These are phyloP conservation scores for Berberis thunbergii DNA, from an alignment of 164 flowering plant species.

Conservation along the genomic window DNA sequence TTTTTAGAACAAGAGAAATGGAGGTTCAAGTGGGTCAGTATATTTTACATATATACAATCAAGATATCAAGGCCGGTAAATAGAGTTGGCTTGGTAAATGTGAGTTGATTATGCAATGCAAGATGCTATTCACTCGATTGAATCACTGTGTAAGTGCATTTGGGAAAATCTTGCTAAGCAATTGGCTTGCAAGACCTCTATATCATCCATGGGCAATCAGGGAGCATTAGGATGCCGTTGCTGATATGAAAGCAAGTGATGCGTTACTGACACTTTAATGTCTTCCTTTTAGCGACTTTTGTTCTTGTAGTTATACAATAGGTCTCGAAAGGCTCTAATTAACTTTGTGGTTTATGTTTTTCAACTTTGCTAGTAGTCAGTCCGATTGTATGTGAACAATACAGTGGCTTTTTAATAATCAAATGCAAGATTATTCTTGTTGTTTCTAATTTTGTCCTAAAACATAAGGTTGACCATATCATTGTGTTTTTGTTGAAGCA, in stretches of 20 bases:
- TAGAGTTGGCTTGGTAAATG: background rate
- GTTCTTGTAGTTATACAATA: too few species aligned
- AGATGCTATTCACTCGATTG: conserved; percentile 77
- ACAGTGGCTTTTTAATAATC: too few species aligned
- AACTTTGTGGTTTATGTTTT: too few species aligned
- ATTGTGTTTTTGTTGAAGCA: too few species aligned
- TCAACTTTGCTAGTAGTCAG: too few species aligned
- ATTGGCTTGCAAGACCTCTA: conserved; percentile 95
- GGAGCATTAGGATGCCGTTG: conserved; percentile 87
- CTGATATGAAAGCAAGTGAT: conserved; percentile 50
- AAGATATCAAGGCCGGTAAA: background rate
- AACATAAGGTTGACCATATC: too few species aligned
- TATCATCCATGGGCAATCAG: conserved; percentile 43
- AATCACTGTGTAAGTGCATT: conserved; percentile 89
- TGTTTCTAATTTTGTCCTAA: too few species aligned
- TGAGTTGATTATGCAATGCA: conserved; percentile 21
- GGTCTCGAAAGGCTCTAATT: too few species aligned
- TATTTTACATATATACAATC: background rate
- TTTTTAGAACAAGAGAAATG: conserved; percentile 81
- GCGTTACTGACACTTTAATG: background rate
- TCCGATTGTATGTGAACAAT: too few species aligned
- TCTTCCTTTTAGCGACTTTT: background rate
- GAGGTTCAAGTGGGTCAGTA: conserved; percentile 71
- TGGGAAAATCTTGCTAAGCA: conserved; percentile 84
- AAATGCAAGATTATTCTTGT: too few species aligned